Evolutionary conservation across 345 rosid genomes (phyloP), one percentile per base, ranked within the genome.

Genomic region (Aurinia saxatilis): DNA sequence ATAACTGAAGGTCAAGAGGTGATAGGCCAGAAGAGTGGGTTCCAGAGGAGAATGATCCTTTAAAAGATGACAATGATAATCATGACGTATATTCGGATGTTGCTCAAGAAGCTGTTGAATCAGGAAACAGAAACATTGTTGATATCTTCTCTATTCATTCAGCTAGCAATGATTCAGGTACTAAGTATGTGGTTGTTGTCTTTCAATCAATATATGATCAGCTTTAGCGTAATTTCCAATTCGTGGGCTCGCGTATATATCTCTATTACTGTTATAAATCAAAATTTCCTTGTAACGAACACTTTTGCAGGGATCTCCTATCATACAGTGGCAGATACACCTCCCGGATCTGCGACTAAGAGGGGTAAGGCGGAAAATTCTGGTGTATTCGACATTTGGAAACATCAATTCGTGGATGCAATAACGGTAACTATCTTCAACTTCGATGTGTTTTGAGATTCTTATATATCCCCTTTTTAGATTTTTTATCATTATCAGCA

Each of bases 1-100:
- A 23, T 61, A 48, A 60, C 2, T 36, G 23, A 65, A 91, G 98
- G 63, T 57, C 73, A 42, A 83, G 96, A 78, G 74, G 76, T 19
- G 81, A 86, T 68, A 86, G 98, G 79, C 98, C 96, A 49, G 85
- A 83, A 73, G 98, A 86, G 27, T 92, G 95, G 98, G 95, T 86
- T 63, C 98, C 98, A 29, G 87, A 77, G 68, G 95, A 88, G 77
- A 50, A 44, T 54, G 58, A 67, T 69, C 50, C 79, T 72, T 55
- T 42, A 12, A 66, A 65, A 50, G 56, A 68, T 37, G 63, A 62
- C 35, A 55, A 59, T 63, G 72, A 52, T 80, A 68, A 37, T 30
- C 61, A 57, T 73, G 81, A 76, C 40, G 77, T 60, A 9, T 73
- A 74, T 55, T 65, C 81, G 40, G 84, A 74, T 67, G 78, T 77